Conservation (phyloP, 2,329 filamentous ascomycete genomes). For the Tolypocladium amazonense region DNA sequence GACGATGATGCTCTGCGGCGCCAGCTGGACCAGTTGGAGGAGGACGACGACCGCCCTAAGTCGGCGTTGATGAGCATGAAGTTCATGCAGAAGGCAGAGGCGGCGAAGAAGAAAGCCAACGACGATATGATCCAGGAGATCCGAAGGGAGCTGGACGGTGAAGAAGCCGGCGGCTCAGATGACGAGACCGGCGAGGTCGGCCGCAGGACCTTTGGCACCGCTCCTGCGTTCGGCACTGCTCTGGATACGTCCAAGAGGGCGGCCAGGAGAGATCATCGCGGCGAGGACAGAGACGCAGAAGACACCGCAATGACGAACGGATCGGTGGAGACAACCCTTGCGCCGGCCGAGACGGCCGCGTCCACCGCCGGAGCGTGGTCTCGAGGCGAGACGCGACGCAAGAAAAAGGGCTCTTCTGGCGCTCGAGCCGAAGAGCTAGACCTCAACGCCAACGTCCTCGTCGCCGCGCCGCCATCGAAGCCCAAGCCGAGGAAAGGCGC, state of each 20-base stretch:
- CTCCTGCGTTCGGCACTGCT: constrained; percentile 21
- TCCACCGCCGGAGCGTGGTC: constrained; percentile 31
- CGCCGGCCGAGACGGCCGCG: constrained; percentile 10
- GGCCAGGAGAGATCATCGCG: constrained; percentile 17
- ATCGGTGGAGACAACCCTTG: not conserved
- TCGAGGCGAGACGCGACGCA: constrained; percentile 23
- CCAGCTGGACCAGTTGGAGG: constrained; percentile 30
- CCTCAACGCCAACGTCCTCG: constrained; percentile 23
- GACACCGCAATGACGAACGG: not conserved
- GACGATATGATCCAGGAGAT: constrained; percentile 65
- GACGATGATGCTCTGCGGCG: constrained; percentile 32
- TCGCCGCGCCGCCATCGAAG: constrained; percentile 18
- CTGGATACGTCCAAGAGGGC: constrained; percentile 16
- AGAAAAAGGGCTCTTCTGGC: constrained; percentile 23
- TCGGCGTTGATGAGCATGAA: constrained; percentile 73
- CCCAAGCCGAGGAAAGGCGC: constrained; percentile 15
- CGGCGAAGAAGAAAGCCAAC: constrained; percentile 65
- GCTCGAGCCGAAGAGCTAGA: constrained; percentile 27
- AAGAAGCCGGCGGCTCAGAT: constrained; percentile 38
- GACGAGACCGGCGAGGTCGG: constrained; percentile 52
- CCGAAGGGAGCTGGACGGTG: constrained; percentile 59
- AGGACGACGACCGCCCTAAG: constrained; percentile 40
- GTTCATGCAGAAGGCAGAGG: constrained; percentile 90
- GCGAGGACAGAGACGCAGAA: constrained; percentile 11
- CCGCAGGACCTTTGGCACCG: constrained; percentile 56